Evolutionary conservation across 2,329 filamentous ascomycete genomes (phyloP).

Genomic region (Trichoderma hamatum): DNA sequence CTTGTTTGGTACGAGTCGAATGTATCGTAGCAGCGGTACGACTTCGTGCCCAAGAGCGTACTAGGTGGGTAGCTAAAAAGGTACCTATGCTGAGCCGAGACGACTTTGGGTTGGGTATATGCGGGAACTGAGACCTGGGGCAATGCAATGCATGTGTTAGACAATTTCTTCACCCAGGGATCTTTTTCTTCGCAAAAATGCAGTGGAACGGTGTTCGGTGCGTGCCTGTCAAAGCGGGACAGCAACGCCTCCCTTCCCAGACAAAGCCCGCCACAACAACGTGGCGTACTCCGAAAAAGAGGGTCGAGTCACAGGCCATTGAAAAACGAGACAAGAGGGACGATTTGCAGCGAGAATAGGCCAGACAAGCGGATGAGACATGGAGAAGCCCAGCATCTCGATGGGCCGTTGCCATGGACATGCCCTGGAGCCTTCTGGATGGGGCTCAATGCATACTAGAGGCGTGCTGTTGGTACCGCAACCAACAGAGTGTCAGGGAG

Average conservation of each 20-base stretch:
- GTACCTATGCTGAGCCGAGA: background rate
- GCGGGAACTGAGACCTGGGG: constrained; percentile 21
- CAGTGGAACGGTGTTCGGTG: constrained; percentile 1
- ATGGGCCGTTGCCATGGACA: constrained; percentile 1
- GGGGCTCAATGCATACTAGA: constrained; percentile 10
- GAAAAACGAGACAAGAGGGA: background rate
- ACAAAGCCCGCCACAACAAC: constrained; percentile 12
- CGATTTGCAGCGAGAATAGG: background rate
- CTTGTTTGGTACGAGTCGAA: background rate
- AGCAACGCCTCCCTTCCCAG: constrained; percentile 10
- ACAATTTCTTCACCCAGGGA: constrained; percentile 6
- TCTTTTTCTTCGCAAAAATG: background rate
- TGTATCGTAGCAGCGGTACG: background rate
- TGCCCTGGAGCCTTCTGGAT: background rate
- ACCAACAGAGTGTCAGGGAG: constrained; percentile 13
- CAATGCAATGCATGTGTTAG: constrained; percentile 21
- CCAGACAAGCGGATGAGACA: background rate
- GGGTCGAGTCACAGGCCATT: constrained; percentile 1
- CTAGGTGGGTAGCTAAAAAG: background rate
- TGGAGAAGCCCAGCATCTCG: constrained; percentile 1
- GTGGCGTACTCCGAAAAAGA: constrained; percentile 8
- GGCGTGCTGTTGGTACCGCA: constrained; percentile 18
- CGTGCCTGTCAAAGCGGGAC: constrained; percentile 22
- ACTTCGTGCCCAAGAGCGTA: background rate
- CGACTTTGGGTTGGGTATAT: constrained; percentile 2